These are phyloP conservation scores for Bipolaris zeicola DNA, from an alignment of 2,329 filamentous ascomycete species.

Conservation along the genomic window DNA sequence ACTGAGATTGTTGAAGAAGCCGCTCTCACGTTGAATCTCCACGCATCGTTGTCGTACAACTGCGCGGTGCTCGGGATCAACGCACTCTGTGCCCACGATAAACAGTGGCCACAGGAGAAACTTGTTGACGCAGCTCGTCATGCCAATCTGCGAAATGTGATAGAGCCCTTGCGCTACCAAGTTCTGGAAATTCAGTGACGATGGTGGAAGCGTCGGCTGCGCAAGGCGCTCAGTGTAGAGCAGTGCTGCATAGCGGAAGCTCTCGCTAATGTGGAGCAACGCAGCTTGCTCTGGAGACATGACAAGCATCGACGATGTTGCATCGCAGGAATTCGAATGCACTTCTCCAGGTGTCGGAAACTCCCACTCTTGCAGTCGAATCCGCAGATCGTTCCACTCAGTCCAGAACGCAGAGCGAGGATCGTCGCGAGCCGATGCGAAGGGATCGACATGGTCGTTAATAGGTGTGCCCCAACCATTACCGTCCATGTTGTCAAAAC, in stretches of 20 bases:
- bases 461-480: conserved; percentile 68
- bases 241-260: conserved; percentile 86
- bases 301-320: conserved; percentile 29
- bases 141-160: conserved; percentile 79
- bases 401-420: conserved; percentile 71
- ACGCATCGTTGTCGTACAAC: conserved; percentile 80
- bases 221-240: conserved; percentile 89
- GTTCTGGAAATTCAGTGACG: conserved; percentile 78
- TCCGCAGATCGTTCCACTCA: conserved; percentile 82
- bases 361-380: conserved; percentile 79
- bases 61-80: conserved; percentile 77
- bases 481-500: conserved; percentile 67
- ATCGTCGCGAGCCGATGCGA: conserved; percentile 58
- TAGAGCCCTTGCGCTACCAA: conserved; percentile 81
- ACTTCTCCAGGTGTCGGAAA: conserved; percentile 55
- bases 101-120: conserved; percentile 94
- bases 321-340: conserved; percentile 32
- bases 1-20: conserved; percentile 91
- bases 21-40: conserved; percentile 85
- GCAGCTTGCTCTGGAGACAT: conserved; percentile 67
- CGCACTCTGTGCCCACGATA: conserved; percentile 86
- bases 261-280: conserved; percentile 81
- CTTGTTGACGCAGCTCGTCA: conserved; percentile 76
- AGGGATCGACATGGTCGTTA: conserved; percentile 51
- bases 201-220: conserved; percentile 73